Evolutionary conservation across 805 yeast species (phyloP), one percentile per base, ranked within the genome.

Genomic region (Cyberlindnera mississippiensis): DNA sequence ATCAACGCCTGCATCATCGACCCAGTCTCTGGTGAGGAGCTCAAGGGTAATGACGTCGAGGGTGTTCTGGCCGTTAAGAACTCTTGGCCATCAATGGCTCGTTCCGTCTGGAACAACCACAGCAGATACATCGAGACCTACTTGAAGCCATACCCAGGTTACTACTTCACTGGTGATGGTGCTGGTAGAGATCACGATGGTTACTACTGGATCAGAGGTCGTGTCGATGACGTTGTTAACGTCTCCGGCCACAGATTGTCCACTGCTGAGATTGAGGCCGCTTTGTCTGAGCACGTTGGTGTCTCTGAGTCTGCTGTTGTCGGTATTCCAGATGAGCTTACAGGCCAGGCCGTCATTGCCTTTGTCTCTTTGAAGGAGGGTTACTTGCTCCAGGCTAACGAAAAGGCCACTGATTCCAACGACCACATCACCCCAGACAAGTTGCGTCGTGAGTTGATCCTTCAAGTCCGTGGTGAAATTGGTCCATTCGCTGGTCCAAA

Each of bases 61-160:
- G 99, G 99, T 68, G 97, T 93, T 24, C 73, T 93, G 50, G 97
- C 96, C 27, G 79, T 93, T 59, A 82, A 80, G 60, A 72, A 80
- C 37, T 76, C 97, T 28, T 93, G 99, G 99, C 99, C 99, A 43
- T 89, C 97, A n/a, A 90, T 93, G 82, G 93, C 98, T 24, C 83
- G 99, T 70, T 81, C 96, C 41, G 93, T 93, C 46, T 90, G 82
- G 81, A 83, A 82, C 61, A 88, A 90, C 64, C 95, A 91, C 64
- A 68, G 70, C 49, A 81, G 96, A 57, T 91, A 75, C 69, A 69
- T 89, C 57, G 97, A 91, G 48, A 93, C 98, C 31, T 93, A 93
- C 66, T 73, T 93, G 62, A 82, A 81, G 57, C 96, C 96, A 39
- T 93, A 91, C 71, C 87, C 91, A 45, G 95, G 96, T 45, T 80